Evolutionary conservation across 768 basidiomycete genomes (phyloP).

Genomic region (Mycena galericulata): DNA sequence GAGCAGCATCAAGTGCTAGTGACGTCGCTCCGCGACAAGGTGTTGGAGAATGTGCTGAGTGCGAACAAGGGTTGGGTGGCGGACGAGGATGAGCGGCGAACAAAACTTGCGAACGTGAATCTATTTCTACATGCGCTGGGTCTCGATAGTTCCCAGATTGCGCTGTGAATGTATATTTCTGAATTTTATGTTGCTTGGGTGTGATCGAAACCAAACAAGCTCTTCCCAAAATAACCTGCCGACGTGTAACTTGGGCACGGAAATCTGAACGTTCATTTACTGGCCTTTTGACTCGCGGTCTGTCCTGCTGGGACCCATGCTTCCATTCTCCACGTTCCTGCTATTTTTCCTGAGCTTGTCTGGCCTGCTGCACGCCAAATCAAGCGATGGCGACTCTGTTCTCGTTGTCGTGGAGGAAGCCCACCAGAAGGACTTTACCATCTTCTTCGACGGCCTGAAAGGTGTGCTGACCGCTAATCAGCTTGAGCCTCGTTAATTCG

Average conservation of each 20-base stretch:
- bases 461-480: constrained; percentile 54
- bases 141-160: constrained; percentile 49
- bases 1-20: constrained; percentile 94
- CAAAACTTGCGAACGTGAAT: constrained; percentile 93
- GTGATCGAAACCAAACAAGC: constrained; percentile 22
- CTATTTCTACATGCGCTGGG: constrained; percentile 87
- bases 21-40: constrained; percentile 88
- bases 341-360: constrained; percentile 44
- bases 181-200: constrained; percentile 37
- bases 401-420: constrained; percentile 86
- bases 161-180: constrained; percentile 51
- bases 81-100: constrained; percentile 78
- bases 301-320: constrained; percentile 46
- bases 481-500: constrained; percentile 11
- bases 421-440: constrained; percentile 78
- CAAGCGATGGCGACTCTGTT: constrained; percentile 86
- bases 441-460: constrained; percentile 85
- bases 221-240: constrained; percentile 16
- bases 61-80: constrained; percentile 81
- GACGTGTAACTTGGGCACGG: constrained; percentile 22
- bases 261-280: constrained; percentile 24
- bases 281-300: constrained; percentile 17
- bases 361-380: constrained; percentile 63
- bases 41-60: constrained; percentile 88
- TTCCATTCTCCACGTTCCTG: constrained; percentile 50